Percentiles rank a stretch among this genome's conserved stretches.
Conservation (phyloP, 2,329 filamentous ascomycete genomes). For the Fusarium globosum region DNA sequence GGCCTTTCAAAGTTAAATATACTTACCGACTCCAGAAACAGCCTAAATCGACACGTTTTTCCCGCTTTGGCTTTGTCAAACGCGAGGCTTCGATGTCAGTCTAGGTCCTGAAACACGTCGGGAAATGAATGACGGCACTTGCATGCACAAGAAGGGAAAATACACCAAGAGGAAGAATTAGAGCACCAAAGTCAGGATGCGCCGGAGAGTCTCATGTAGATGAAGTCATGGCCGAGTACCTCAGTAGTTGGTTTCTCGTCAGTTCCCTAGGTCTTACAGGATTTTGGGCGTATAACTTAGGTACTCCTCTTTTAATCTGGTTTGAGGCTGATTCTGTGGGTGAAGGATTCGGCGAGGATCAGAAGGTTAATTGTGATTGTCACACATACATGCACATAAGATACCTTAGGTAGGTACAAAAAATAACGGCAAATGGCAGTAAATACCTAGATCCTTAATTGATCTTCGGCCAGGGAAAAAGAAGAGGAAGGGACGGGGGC, state of each 20-base stretch:
- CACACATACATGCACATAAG: background rate
- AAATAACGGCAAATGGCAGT: background rate
- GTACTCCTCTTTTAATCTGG: background rate
- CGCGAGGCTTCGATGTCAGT: slow-evolving; percentile 1
- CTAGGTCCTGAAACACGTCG: slow-evolving; percentile 16
- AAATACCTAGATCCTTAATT: background rate
- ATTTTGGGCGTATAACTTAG: background rate
- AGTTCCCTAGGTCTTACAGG: background rate
- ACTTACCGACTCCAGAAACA: background rate
- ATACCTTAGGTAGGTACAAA: too few species aligned
- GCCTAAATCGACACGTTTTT: background rate
- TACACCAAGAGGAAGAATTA: slow-evolving; percentile 2
- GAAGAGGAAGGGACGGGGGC: background rate
- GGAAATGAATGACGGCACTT: slow-evolving; percentile 15
- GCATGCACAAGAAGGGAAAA: slow-evolving; percentile 2
- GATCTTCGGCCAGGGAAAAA: slow-evolving; percentile 18
- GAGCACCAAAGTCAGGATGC: background rate
- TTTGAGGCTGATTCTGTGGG: background rate
- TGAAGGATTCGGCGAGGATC: slow-evolving; percentile 4
- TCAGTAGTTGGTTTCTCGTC: background rate
- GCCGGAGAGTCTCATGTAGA: slow-evolving; percentile 12
- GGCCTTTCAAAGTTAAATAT: background rate
- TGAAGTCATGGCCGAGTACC: background rate
- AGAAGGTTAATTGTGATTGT: slow-evolving; percentile 25
- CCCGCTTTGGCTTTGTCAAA: background rate